These are phyloP conservation scores for Cyclanthera cordifolia DNA, from an alignment of 306 rosid genomes.

Conservation along the genomic window DNA sequence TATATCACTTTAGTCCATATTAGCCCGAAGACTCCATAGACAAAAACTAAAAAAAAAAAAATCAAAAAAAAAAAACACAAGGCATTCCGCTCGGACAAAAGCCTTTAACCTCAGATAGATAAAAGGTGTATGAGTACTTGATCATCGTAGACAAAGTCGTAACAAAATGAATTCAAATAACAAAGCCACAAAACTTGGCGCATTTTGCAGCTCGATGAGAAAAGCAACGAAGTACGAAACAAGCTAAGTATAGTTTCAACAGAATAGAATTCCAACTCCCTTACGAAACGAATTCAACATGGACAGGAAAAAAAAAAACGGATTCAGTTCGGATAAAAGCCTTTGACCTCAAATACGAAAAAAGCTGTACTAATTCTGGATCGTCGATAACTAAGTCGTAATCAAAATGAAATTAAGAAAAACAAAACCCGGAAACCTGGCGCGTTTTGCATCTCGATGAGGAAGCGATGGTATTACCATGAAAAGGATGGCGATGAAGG, in stretches of 20 bases:
- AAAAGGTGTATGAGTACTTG: not conserved
- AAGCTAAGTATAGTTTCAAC: too few relatives aligned
- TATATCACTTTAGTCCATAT: not conserved
- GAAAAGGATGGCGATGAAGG: constrained; percentile 33
- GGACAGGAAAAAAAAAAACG: not conserved
- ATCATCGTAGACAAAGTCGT: not conserved
- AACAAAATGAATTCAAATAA: too few relatives aligned
- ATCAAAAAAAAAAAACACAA: not conserved
- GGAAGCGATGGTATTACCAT: constrained; percentile 28
- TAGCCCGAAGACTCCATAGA: not conserved
- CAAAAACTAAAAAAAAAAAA: too few relatives aligned
- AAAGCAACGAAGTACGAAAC: too few relatives aligned
- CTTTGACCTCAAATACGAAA: not conserved
- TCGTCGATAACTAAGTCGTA: not conserved
- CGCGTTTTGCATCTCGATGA: not conserved
- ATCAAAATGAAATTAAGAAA: not conserved
- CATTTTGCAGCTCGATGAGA: too few relatives aligned
- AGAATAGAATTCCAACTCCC: too few relatives aligned
- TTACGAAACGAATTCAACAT: not conserved
- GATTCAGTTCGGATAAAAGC: not conserved
- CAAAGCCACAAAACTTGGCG: too few relatives aligned
- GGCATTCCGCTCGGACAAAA: not conserved
- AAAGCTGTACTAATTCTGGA: not conserved
- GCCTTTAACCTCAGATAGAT: not conserved
- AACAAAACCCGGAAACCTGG: not conserved